Conservation (phyloP, 768 basidiomycete species). For the Amanita thiersii region DNA sequence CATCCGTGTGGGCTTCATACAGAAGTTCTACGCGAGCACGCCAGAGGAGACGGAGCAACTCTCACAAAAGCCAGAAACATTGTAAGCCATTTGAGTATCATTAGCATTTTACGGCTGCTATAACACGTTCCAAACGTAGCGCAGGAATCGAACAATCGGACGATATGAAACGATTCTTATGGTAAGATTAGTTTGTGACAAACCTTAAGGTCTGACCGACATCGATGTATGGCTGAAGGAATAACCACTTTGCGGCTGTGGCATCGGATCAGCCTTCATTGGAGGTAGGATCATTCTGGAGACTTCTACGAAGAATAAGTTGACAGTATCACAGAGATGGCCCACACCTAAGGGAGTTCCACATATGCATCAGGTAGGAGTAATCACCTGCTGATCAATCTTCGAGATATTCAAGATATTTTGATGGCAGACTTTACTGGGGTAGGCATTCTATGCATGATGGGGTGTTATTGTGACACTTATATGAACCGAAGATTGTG, state of each 20-base stretch:
- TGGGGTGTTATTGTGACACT: no score
- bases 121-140: constrained; percentile 20
- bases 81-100: constrained; percentile 30
- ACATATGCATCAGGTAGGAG: constrained; percentile 51
- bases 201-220: not conserved
- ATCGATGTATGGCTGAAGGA: no score
- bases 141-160: constrained; percentile 63
- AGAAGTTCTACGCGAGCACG: constrained; percentile 37
- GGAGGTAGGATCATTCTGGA: constrained; percentile 33
- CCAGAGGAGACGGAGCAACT: constrained; percentile 39
- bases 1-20: constrained; percentile 54
- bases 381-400: no score
- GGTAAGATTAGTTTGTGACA: constrained; percentile 42
- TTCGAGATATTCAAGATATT: no score
- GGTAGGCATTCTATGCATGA: no score
- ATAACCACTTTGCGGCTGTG: constrained; percentile 66
- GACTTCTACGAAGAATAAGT: not conserved
- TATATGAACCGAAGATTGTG: no score
- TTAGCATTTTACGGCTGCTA: not conserved
- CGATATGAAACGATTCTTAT: constrained; percentile 68
- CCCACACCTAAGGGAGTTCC: constrained; percentile 36
- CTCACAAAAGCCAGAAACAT: constrained; percentile 33
- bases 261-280: constrained; percentile 62
- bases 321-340: constrained; percentile 33
- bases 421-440: constrained; percentile 54